These are phyloP conservation scores for Coemansia sp. DNA, from an alignment of 192 early-diverging fungal genomes.

Conservation along the genomic window DNA sequence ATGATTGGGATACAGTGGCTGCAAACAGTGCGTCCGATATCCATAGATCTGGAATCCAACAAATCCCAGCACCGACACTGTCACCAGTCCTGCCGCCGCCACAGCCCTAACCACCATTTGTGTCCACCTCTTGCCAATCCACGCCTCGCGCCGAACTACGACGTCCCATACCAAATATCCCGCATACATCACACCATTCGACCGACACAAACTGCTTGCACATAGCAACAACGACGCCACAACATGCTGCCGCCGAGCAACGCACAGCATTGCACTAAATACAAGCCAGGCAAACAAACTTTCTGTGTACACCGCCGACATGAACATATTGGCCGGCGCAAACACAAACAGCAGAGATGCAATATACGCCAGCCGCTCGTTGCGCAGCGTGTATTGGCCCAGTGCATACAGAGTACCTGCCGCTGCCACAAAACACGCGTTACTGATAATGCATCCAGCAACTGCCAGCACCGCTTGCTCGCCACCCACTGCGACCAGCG, in stretches of 20 bases:
- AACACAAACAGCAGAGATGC: slow-evolving; percentile 70
- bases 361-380: slow-evolving; percentile 59
- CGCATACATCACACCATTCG: slow-evolving; percentile 78
- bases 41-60: slow-evolving; percentile 62
- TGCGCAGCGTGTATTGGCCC: slow-evolving; percentile 33
- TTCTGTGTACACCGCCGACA: slow-evolving; percentile 88
- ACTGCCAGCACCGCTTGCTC: slow-evolving; percentile 52
- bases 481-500: slow-evolving; percentile 43
- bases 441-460: slow-evolving; percentile 71
- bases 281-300: slow-evolving; percentile 76
- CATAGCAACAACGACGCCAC: slow-evolving; percentile 65
- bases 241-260: slow-evolving; percentile 49
- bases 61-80: slow-evolving; percentile 57
- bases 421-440: slow-evolving; percentile 63
- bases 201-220: slow-evolving; percentile 60
- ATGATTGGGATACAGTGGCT: not conserved
- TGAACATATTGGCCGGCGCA: slow-evolving; percentile 78
- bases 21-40: slow-evolving; percentile 61
- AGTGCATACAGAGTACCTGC: slow-evolving; percentile 71
- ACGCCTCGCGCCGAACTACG: slow-evolving; percentile 24
- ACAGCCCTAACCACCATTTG: slow-evolving; percentile 6
- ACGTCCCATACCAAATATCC: slow-evolving; percentile 82
- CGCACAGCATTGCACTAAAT: slow-evolving; percentile 72
- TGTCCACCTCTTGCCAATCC: not conserved
- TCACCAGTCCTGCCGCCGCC: slow-evolving; percentile 30